A percentile compares a stretch with the other conserved stretches of the same genome.
phyloP scores from a whole-genome alignment of 164 flowering plant genomes.

The Litsea cubeba region DNA sequence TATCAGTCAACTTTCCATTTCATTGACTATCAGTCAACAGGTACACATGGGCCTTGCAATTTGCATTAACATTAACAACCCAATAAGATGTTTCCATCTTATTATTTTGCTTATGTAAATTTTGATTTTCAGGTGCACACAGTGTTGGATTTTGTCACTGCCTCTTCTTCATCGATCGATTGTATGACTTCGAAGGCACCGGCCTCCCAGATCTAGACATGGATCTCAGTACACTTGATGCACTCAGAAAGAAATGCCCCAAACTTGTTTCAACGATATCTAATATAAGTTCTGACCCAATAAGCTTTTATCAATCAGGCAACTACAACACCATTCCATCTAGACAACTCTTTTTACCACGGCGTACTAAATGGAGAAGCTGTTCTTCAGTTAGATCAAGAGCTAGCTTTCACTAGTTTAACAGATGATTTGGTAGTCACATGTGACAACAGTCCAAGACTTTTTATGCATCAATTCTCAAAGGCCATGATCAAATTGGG shows the following conservation, averaged over 20 bases:
- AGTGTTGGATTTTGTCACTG: slow-evolving; percentile 43
- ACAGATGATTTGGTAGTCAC: slow-evolving; percentile 15
- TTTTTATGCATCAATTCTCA: slow-evolving; percentile 27
- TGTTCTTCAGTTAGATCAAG: slow-evolving; percentile 36
- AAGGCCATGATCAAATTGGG: slow-evolving; percentile 42
- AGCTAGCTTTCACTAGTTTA: slow-evolving; percentile 22
- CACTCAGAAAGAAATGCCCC: slow-evolving; percentile 12
- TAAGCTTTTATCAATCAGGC: slow-evolving; percentile 21
- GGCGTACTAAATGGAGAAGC: slow-evolving; percentile 20
- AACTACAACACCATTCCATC: slow-evolving; percentile 17
- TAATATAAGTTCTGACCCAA: slow-evolving; percentile 19
- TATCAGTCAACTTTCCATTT: no score
- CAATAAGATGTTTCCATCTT: no score
- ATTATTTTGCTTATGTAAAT: no score
- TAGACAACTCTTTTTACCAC: slow-evolving; percentile 15
- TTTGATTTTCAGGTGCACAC: slow-evolving; percentile 33
- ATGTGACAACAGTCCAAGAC: slow-evolving; percentile 13
- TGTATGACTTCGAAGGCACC: slow-evolving; percentile 25
- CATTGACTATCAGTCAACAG: no score
- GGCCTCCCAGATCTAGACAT: slow-evolving; percentile 27
- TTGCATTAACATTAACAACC: no score
- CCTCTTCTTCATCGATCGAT: slow-evolving; percentile 26
- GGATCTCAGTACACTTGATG: slow-evolving; percentile 15
- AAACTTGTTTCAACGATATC: slow-evolving; percentile 10
- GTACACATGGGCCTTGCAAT: no score